Percentiles rank a stretch among this genome's conserved stretches.
These are phyloP conservation scores for Vigna nakashimae DNA, from an alignment of 306 rosid species.

Conservation along the genomic window DNA sequence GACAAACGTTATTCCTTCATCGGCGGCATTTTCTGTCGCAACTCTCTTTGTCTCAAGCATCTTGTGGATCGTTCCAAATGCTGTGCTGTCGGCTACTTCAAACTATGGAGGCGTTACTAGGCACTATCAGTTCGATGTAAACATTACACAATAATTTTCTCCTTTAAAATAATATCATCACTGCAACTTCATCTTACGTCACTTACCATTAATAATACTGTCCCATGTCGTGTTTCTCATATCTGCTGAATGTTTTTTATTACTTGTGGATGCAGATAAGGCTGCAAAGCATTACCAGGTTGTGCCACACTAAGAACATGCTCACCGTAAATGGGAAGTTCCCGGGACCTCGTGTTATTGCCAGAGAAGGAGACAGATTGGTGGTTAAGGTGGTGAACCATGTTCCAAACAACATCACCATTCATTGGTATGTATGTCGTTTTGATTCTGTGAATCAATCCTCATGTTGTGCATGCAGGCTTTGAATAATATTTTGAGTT, in stretches of 20 bases:
- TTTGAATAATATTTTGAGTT: not conserved
- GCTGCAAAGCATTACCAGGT: conserved; percentile 47
- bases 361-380: conserved; percentile 60
- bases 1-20: not conserved
- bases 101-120: not conserved
- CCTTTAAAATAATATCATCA: not conserved
- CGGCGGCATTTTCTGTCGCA: not conserved
- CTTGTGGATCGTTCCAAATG: not conserved
- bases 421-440: conserved; percentile 45
- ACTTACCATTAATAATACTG: not conserved
- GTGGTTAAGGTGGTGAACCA: conserved; percentile 58
- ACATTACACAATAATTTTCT: not conserved
- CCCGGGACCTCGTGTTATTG: conserved; percentile 58
- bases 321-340: conserved; percentile 52
- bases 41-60: not conserved
- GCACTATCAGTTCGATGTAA: conserved; percentile 8
- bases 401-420: conserved; percentile 54
- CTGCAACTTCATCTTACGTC: not conserved
- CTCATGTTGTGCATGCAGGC: not conserved
- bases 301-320: conserved; percentile 37
- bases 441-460: not conserved
- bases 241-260: not conserved
- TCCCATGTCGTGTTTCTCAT: not conserved
- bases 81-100: not conserved
- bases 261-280: conserved; percentile 46